A percentile compares a stretch with the other conserved stretches of the same genome.
phyloP scores from a whole-genome alignment of 441 rosid species.

The Gossypium laxum region DNA sequence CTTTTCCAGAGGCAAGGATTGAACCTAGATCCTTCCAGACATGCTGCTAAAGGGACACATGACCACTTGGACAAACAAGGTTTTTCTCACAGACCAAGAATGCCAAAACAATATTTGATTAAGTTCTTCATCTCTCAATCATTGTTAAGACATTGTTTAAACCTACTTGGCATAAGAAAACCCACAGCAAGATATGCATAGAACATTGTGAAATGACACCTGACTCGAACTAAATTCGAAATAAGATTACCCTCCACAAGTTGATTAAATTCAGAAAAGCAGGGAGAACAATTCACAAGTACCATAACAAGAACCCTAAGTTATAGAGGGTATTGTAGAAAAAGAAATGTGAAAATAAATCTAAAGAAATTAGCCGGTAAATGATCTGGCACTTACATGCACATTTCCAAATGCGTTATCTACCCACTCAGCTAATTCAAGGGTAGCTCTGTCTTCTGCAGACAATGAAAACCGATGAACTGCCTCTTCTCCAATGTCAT shows the following conservation, averaged over 20 bases:
- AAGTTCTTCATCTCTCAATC: not conserved
- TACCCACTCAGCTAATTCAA: constrained; percentile 97
- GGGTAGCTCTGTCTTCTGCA: constrained; percentile 95
- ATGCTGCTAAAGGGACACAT: not conserved
- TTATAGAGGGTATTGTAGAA: not conserved
- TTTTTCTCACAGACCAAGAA: not conserved
- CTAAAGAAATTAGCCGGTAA: constrained; percentile 11
- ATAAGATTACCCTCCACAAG: not conserved
- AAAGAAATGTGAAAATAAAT: not conserved
- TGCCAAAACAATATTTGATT: not conserved
- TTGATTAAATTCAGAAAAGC: not conserved
- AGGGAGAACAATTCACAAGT: not conserved
- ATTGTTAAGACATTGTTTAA: not conserved
- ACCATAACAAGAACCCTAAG: not conserved
- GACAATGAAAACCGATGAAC: constrained; percentile 87
- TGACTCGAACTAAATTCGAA: not conserved
- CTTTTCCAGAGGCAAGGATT: not conserved
- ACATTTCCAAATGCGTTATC: constrained; percentile 68
- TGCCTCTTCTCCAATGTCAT: constrained; percentile 95
- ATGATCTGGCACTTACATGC: constrained; percentile 48
- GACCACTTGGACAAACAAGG: not conserved
- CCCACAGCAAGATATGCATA: not conserved
- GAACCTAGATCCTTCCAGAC: not conserved
- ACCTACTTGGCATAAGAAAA: not conserved
- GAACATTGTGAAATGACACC: not conserved